A percentile compares a stretch with the other conserved stretches of the same genome.
phyloP scores from a whole-genome alignment of 179 eudicot genomes.

The Silene noctiflora region DNA sequence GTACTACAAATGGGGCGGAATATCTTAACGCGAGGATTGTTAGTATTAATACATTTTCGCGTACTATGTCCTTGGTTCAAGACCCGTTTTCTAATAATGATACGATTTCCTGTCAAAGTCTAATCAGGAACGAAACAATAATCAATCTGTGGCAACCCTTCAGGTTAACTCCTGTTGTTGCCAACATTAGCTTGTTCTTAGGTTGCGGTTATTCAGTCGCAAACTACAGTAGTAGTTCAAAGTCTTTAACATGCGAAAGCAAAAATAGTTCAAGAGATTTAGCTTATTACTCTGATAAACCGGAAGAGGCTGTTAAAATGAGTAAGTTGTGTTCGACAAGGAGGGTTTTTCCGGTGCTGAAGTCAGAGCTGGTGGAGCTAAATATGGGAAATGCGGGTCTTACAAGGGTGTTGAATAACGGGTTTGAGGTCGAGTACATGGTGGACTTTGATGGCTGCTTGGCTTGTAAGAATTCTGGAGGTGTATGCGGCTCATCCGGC shows the following conservation, averaged over 20 bases:
- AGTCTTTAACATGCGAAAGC: not conserved
- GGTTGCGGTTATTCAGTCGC: conserved; percentile 5
- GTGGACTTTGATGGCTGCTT: too few species aligned
- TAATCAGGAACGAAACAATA: not conserved
- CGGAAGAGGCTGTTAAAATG: not conserved
- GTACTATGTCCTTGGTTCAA: not conserved
- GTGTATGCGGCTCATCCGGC: conserved; percentile 12
- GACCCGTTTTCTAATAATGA: not conserved
- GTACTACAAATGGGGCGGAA: not conserved
- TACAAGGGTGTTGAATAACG: not conserved
- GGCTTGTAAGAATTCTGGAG: not conserved
- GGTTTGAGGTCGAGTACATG: conserved; percentile 12
- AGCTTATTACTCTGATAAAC: conserved; percentile 3
- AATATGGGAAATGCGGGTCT: not conserved
- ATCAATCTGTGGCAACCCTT: not conserved
- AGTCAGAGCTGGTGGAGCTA: conserved; percentile 1
- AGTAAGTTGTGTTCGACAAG: not conserved
- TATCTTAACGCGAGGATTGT: not conserved
- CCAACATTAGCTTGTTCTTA: conserved; percentile 13
- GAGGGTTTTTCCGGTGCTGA: conserved; percentile 2
- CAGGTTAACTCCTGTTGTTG: not conserved
- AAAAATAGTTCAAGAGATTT: too few species aligned
- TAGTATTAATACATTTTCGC: conserved; percentile 12
- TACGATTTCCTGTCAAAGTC: not conserved
- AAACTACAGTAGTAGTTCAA: not conserved